Evolutionary conservation across 2,329 filamentous ascomycete species (phyloP).

Genomic region (Simplicillium sp.): DNA sequence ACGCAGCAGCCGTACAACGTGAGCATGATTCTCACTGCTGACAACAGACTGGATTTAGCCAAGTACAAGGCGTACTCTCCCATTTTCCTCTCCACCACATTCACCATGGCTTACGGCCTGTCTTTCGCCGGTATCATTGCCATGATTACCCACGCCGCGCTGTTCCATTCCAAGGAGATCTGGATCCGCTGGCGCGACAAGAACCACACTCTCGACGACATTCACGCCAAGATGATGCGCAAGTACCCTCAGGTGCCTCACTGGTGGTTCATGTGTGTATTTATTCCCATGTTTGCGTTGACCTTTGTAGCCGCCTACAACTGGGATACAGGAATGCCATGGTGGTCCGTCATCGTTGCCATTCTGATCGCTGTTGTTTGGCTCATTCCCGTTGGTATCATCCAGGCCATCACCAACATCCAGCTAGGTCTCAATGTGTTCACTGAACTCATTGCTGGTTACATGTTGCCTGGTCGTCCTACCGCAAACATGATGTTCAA

Average conservation of each 20-base stretch:
- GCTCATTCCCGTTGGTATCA: constrained; percentile 11
- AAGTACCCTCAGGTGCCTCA: constrained; percentile 19
- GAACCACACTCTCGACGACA: constrained; percentile 29
- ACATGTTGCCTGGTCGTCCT: constrained; percentile 10
- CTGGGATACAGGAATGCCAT: constrained; percentile 14
- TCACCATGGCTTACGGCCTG: constrained; percentile 25
- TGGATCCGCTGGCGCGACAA: constrained; percentile 33
- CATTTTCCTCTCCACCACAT: constrained; percentile 40
- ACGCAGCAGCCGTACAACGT: constrained; percentile 41
- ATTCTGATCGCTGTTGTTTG: constrained; percentile 12
- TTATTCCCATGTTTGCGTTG: constrained; percentile 18
- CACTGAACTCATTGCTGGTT: constrained; percentile 20
- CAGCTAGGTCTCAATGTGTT: constrained; percentile 23
- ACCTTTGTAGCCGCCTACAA: constrained; percentile 16
- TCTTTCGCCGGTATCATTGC: constrained; percentile 40
- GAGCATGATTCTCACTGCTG: constrained; percentile 36
- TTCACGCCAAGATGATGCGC: constrained; percentile 25
- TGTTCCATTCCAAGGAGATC: constrained; percentile 32
- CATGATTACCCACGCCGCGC: constrained; percentile 23
- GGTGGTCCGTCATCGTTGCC: constrained; percentile 15
- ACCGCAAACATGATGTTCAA: constrained; percentile 14
- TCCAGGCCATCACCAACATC: constrained; percentile 20
- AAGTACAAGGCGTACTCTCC: constrained; percentile 44
- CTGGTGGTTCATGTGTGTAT: constrained; percentile 26
- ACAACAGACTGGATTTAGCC: constrained; percentile 35